Conservation (phyloP, 306 rosid genomes). For the Alnus rubra region DNA sequence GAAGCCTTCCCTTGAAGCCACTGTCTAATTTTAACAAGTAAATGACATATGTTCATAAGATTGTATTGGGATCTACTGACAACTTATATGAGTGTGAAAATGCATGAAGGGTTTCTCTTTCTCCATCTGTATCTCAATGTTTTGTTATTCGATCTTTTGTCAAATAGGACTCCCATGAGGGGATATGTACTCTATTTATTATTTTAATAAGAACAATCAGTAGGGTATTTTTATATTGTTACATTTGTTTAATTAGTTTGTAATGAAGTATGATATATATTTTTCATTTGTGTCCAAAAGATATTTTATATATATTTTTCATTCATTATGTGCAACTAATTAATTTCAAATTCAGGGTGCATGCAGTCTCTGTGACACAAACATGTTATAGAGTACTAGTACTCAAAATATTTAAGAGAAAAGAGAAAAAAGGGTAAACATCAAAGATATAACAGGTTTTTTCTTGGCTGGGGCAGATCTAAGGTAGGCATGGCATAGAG, state of each 20-base stretch:
- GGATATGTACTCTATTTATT: background rate
- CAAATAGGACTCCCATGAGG: background rate
- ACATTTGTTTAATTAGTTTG: background rate
- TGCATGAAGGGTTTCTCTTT: background rate
- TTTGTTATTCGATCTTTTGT: background rate
- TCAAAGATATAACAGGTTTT: background rate
- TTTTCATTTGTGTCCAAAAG: background rate
- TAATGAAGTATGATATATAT: background rate
- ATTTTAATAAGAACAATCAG: background rate
- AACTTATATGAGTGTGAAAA: background rate
- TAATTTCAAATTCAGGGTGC: background rate
- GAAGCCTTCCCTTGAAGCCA: conserved; percentile 7
- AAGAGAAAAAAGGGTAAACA: background rate
- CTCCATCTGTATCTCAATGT: background rate
- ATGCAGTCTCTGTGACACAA: background rate
- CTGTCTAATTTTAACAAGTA: background rate
- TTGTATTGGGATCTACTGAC: background rate
- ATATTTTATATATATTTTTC: background rate
- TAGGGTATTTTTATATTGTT: background rate
- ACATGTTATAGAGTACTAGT: background rate
- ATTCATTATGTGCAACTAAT: background rate
- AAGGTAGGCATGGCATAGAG: background rate
- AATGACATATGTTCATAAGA: background rate
- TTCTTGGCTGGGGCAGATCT: no score
- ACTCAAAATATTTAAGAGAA: background rate